Base-by-base conservation (phyloP, 1,139 yeast genomes). In the Lipomyces yarrowii region DNA sequence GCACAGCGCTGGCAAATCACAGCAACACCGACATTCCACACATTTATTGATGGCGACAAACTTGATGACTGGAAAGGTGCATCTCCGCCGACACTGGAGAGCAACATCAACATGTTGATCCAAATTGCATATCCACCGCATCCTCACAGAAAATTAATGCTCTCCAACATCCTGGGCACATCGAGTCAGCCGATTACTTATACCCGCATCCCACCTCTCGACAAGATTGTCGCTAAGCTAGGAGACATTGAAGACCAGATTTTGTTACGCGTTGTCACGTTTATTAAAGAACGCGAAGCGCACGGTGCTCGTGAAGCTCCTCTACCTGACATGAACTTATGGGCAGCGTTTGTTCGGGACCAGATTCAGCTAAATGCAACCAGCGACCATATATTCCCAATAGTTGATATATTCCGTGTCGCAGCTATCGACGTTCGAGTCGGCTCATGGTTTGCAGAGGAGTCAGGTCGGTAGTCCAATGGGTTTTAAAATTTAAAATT, bases 1-100 rank as follows among this genome's bases (percentile, higher is more conserved):
- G 93, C 96, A 66, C 84, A 84, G 74, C 84, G 87, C 72, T 84
- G 87, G 80, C 89, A 85, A 73, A 83, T 92, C 73, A 80, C 89
- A 65, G 89, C 96, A 67, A 91, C 92, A 96, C 98, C 98, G 77
- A 91, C 97, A 65, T 78, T 91, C 69, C 79, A 89, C 67, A 86
- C 90, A 78, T 87, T 85, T 84, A 89, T 89, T 83, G 82, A 82
- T 68, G 96, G 96, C 72, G 79, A 86, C 79, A 83, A 84, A 72
- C 83, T 90, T 69, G 86, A 84, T 33, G 65, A 67, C 18, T 70
- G 72, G 72, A 69, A 69, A 55, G 72, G 72, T 11, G 72, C 71
- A 2, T 61, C 64, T n/a, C 70, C 68, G 11, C 60, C 59, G 6
- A 66, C 66, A 5, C 63, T 70, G 52, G 67, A 64, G 39, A 48